Base-by-base conservation (phyloP, 345 rosid species). In the Ceriops zippeliana region DNA sequence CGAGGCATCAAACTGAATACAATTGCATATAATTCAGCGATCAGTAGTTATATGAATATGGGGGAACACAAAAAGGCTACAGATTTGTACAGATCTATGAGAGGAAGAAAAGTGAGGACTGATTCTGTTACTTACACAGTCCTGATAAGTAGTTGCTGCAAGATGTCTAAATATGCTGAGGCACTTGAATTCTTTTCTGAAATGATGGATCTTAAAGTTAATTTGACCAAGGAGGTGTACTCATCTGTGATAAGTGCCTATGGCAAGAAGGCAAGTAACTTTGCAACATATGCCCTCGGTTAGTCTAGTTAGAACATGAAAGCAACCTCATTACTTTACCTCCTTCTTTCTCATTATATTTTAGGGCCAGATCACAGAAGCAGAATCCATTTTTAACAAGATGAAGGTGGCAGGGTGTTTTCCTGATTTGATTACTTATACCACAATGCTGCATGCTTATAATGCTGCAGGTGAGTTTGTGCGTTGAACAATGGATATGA, bases 21-120 rank as follows among this genome's bases (percentile, higher is more conserved):
- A 24, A 70, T 82, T 79, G 92, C 98, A 6, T 93, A 85, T 76
- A 93, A 93, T 84, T 86, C 98, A 53, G 93, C 96, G 42, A 87
- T 90, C 68, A 91, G 91, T 70, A 87, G 96, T 84, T 90, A 81
- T 73, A 84, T 90, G 82, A 89, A 84, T 73, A 87, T 82, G n/a
- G 93, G 97, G 51, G 93, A 89, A 64, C 83, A 77, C 77, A 93
- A 89, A 62, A 93, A 84, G 78, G 96, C 92, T 52, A 19, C 73
- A 35, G 83, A 79, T 68, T 70, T 93, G 75, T 89, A 89, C 77
- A 79, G 75, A 76, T 75, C 84, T 71, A 93, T 93, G 98, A 86
- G 80, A 66, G 84, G 77, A 77, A 82, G 65, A 74, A 93, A 81
- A 71, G 89, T 90, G 66, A 79, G 31, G 34, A 84, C 86, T 26